phyloP scores from a whole-genome alignment of 805 yeast species.

The Kazachstania taianensis region DNA sequence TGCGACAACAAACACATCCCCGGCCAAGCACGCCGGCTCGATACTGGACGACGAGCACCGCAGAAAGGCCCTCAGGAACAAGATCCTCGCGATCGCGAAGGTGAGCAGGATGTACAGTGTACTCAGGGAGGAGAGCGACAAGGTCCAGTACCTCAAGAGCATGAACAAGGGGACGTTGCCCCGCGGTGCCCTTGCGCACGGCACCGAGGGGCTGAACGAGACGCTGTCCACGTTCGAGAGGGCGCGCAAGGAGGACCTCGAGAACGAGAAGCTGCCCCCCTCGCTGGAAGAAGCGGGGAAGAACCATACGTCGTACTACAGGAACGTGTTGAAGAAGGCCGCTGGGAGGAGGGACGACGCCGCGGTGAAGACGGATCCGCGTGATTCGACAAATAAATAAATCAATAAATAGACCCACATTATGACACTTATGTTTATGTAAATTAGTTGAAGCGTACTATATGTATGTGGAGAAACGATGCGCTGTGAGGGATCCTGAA shows the following conservation, averaged over 20 bases:
- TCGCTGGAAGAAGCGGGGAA: constrained; percentile 43
- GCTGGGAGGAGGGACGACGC: no score
- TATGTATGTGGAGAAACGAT: no score
- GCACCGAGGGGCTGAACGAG: constrained; percentile 65
- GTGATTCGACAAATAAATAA: no score
- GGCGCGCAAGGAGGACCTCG: constrained; percentile 68
- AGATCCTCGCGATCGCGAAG: constrained; percentile 92
- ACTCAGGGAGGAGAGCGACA: constrained; percentile 78
- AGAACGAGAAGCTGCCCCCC: constrained; percentile 88
- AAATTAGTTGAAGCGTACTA: no score
- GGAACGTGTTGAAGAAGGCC: constrained; percentile 7
- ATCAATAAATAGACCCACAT: no score
- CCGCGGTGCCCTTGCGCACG: constrained; percentile 74
- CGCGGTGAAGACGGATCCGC: no score
- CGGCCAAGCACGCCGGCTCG: constrained; percentile 8
- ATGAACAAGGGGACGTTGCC: constrained; percentile 73
- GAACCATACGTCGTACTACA: constrained; percentile 36
- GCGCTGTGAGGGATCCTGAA: no score
- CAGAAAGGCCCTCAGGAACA: constrained; percentile 61
- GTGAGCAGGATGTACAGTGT: constrained; percentile 87
- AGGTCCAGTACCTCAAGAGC: constrained; percentile 67
- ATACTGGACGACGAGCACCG: constrained; percentile 24
- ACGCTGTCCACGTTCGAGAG: constrained; percentile 69
- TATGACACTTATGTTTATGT: no score
- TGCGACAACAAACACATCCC: background rate